Base-by-base conservation (phyloP, 176 grass and related monocot species). In the Musa itinerans region DNA sequence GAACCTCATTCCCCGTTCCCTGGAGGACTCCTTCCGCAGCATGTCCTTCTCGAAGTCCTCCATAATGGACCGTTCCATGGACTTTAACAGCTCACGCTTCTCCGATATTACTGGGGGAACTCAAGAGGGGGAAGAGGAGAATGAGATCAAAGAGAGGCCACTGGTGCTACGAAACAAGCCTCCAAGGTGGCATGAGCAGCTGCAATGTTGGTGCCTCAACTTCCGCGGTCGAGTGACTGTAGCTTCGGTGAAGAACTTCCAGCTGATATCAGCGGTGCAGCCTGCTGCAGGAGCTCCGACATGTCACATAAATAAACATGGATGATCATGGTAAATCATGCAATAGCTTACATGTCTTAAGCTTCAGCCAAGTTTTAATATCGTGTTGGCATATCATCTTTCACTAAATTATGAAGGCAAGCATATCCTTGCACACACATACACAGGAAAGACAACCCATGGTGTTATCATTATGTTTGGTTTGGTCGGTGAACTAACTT, bases 201-300 rank as follows among this genome's bases (percentile, higher is more conserved):
- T 97, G 63, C 94, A 97, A 55, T 97, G 94, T 68, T 97, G 94
- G 93, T 97, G 94, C 83, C 83, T 97, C 54, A 97, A 97, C 79
- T 97, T 97, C 76, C 89, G 94, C 7, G 94, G 94, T 24, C 84
- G 94, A 23, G 94, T 97, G 69, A 97, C 94, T 50, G 85, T 93
- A 52, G 90, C 94, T 34, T 93, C 90, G 0, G 94, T 97, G 11
- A 97, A 97, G 86, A 97, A 97, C 16, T 97, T 97, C 81, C 94
- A 97, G 88, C 88, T 97, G 48, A 86, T 90, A 16, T 90, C 93
- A 1, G 81, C 93, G 9, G 23, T 79, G 43, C 85, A 84, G 5
- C 81, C 88, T 57, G 71, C 83, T 1, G 88, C 86, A 0, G 88
- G 90, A 16, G 81, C 84, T 43, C 87, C 89, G 68, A 89, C 84